phyloP scores from a whole-genome alignment of 371 early-diverging fungal species.

The Batkoa obscura region DNA sequence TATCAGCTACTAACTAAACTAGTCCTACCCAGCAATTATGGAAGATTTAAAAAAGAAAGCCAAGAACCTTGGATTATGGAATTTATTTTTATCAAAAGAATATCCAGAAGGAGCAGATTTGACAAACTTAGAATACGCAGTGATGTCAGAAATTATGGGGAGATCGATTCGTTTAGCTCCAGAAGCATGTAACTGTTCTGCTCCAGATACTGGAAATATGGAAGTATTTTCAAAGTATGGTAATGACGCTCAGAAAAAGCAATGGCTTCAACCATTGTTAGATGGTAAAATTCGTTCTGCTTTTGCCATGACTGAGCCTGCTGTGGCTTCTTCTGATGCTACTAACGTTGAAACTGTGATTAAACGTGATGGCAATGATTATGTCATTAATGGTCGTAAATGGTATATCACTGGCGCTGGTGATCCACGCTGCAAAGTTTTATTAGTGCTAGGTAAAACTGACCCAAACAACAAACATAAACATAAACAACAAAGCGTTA shows the following conservation, averaged over 20 bases:
- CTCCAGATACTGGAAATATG: constrained; percentile 98
- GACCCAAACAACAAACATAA: constrained; percentile 41
- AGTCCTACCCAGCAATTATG: constrained; percentile 59
- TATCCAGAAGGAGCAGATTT: constrained; percentile 68
- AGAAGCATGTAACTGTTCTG: constrained; percentile 80
- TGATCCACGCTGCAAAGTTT: constrained; percentile 78
- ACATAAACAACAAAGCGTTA: constrained; percentile 75
- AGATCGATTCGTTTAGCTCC: constrained; percentile 56
- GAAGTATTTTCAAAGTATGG: constrained; percentile 95
- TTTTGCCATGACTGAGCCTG: constrained; percentile 94
- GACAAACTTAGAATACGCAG: constrained; percentile 84
- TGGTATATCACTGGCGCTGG: constrained; percentile 95
- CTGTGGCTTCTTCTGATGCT: constrained; percentile 87
- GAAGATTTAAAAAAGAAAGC: constrained; percentile 80
- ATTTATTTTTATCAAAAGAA: constrained; percentile 65
- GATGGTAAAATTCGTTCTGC: constrained; percentile 84
- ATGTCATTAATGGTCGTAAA: constrained; percentile 81
- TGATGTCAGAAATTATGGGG: constrained; percentile 78
- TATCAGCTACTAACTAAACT: neutral
- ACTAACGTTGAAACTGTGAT: constrained; percentile 82
- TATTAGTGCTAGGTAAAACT: constrained; percentile 73
- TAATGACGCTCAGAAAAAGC: constrained; percentile 54
- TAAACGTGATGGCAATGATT: constrained; percentile 33
- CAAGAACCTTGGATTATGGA: constrained; percentile 80
- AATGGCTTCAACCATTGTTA: constrained; percentile 71